phyloP scores from a whole-genome alignment of 495 filamentous ascomycete genomes.

The Penicillium paradoxum region DNA sequence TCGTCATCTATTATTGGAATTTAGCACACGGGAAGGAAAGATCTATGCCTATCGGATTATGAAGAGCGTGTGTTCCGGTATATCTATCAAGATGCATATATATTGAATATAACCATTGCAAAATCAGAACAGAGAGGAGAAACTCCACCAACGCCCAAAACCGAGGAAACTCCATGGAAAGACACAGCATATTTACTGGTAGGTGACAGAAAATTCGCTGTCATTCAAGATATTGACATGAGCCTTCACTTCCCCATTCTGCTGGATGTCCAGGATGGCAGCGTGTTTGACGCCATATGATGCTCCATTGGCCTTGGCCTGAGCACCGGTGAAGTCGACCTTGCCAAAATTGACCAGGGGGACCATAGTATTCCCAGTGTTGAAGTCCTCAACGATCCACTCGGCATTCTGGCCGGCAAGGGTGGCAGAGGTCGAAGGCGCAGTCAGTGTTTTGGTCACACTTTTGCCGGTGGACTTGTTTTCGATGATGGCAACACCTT shows the following conservation, averaged over 20 bases:
- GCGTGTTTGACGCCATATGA: slow-evolving; percentile 35
- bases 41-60: no score
- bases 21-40: neutral
- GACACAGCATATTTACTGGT: slow-evolving; percentile 11
- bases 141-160: neutral
- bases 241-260: slow-evolving; percentile 45
- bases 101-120: neutral
- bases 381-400: slow-evolving; percentile 64
- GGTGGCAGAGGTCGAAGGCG: slow-evolving; percentile 29
- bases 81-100: neutral
- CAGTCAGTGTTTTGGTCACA: slow-evolving; percentile 48
- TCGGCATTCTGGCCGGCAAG: slow-evolving; percentile 51
- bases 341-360: slow-evolving; percentile 51
- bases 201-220: slow-evolving; percentile 31
- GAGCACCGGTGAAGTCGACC: slow-evolving; percentile 45
- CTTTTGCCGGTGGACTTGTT: slow-evolving; percentile 52
- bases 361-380: slow-evolving; percentile 42
- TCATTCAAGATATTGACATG: slow-evolving; percentile 38
- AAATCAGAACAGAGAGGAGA: neutral
- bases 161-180: neutral
- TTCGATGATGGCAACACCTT: slow-evolving; percentile 51
- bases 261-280: slow-evolving; percentile 49
- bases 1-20: neutral
- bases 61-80: no score
- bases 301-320: slow-evolving; percentile 28